These are phyloP conservation scores for Sporodiniella umbellata DNA, from an alignment of 371 early-diverging fungal species.

Conservation along the genomic window DNA sequence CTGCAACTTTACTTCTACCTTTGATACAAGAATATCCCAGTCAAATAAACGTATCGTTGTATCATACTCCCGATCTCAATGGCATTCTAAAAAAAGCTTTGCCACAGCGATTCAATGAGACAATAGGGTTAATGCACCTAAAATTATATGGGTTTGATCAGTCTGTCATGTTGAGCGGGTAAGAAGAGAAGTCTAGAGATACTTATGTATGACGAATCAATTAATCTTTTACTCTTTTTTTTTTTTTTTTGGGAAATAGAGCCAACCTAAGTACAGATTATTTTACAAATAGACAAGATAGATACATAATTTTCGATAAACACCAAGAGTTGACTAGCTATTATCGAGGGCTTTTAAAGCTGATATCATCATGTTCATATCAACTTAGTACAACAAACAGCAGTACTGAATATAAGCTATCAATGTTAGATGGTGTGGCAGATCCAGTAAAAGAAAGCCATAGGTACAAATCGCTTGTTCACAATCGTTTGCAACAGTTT, in stretches of 20 bases:
- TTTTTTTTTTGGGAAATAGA: too few relatives aligned
- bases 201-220: too few relatives aligned
- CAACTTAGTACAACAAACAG: constrained; percentile 23
- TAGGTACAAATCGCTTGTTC: constrained; percentile 55
- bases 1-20: constrained; percentile 67
- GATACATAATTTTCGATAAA: constrained; percentile 75
- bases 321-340: constrained; percentile 59
- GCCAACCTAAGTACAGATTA: constrained; percentile 96
- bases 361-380: constrained; percentile 70
- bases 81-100: constrained; percentile 68
- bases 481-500: constrained; percentile 49
- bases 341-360: constrained; percentile 62
- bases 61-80: constrained; percentile 82
- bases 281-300: constrained; percentile 93
- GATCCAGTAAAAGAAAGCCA: constrained; percentile 67
- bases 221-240: too few relatives aligned
- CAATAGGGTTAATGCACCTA: constrained; percentile 91
- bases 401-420: constrained; percentile 18
- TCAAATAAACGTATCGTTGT: constrained; percentile 69
- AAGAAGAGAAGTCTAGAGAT: too few relatives aligned
- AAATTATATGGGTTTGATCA: constrained; percentile 92
- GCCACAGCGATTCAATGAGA: constrained; percentile 90
- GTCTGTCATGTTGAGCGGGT: constrained; percentile 85
- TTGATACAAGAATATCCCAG: constrained; percentile 65
- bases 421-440: constrained; percentile 29